Conservation (phyloP, 2,329 filamentous ascomycete species). For the Arthrobotrys sinensis region DNA sequence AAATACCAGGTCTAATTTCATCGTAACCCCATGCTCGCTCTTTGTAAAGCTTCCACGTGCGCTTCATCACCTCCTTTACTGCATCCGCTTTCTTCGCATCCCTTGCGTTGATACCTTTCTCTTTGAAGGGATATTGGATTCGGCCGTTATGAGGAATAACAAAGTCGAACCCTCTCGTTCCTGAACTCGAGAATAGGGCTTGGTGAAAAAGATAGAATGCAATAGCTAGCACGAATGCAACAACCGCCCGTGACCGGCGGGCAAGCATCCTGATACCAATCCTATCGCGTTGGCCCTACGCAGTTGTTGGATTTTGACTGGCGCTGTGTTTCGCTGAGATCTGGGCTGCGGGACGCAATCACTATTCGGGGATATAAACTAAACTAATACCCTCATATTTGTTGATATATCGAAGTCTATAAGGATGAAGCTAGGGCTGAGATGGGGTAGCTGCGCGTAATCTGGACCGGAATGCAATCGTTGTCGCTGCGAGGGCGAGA, state of each 20-base stretch:
- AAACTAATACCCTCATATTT: too few species aligned
- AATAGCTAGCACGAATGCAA: constrained; percentile 8
- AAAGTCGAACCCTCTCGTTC: not conserved
- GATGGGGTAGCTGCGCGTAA: not conserved
- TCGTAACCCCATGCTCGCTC: constrained; percentile 83
- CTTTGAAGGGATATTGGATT: constrained; percentile 61
- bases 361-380: too few species aligned
- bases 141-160: constrained; percentile 1
- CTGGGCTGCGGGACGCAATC: too few species aligned
- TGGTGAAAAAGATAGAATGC: constrained; percentile 41
- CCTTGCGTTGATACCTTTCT: constrained; percentile 44
- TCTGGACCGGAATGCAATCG: not conserved
- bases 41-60: constrained; percentile 81
- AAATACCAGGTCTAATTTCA: constrained; percentile 75
- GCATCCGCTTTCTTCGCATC: constrained; percentile 71
- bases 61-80: constrained; percentile 78
- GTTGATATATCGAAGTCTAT: too few species aligned
- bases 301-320: constrained; percentile 7
- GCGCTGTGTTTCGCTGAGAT: too few species aligned
- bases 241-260: constrained; percentile 29
- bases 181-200: constrained; percentile 10
- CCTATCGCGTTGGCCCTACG: not conserved
- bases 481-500: not conserved
- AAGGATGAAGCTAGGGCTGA: too few species aligned
- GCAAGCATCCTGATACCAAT: constrained; percentile 33